Base-by-base conservation (phyloP, 495 filamentous ascomycete genomes). In the Xanthoparmelia taractica region DNA sequence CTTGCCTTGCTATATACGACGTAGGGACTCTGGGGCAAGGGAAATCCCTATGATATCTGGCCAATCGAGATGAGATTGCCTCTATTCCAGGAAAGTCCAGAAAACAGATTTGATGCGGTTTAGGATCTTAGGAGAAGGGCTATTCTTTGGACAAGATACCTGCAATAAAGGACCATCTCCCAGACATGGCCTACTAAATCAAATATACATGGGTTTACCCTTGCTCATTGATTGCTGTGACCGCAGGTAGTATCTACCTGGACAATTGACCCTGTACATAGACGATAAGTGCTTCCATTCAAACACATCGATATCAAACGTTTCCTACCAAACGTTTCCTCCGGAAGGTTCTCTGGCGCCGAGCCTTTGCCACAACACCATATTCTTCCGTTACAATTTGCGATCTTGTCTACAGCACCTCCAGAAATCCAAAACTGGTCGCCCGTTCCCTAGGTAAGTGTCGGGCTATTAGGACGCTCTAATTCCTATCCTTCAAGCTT, bases 1-100 rank as follows among this genome's bases (percentile, higher is more conserved):
- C 23, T 69, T 86, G 61, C 81, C 82, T 45, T 67, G 66, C 55
- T 56, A 41, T 63, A 60, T 66, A 43, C 40, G 61, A 31, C 41
- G 61, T 17, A 63, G 25, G 20, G 36, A 15, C 8, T 13, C 38
- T 25, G 10, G 33, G n/a, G 8, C 36, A 6, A 6, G 23, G 23
- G 29, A 13, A 25, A 12, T 50, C 47, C 23, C 8, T 8, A 25
- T 12, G 15, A 17, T 2, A 27, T 52, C 25, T 15, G 25, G 0
- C 13, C 12, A 15, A 29, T 17, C 1, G 7, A 6, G 13, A 4
- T 47, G 25, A 50, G 45, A 48, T 48, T 27, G 11, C 10, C 45
- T 13, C 45, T 13, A 25, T 2, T n/a, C 1, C n/a, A 11, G 23
- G 45, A 48, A 1, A 15, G 47, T 47, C 11, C 25, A 50, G 6